phyloP scores from a whole-genome alignment of 2,329 filamentous ascomycete genomes.

The Penicillium oxalicum region DNA sequence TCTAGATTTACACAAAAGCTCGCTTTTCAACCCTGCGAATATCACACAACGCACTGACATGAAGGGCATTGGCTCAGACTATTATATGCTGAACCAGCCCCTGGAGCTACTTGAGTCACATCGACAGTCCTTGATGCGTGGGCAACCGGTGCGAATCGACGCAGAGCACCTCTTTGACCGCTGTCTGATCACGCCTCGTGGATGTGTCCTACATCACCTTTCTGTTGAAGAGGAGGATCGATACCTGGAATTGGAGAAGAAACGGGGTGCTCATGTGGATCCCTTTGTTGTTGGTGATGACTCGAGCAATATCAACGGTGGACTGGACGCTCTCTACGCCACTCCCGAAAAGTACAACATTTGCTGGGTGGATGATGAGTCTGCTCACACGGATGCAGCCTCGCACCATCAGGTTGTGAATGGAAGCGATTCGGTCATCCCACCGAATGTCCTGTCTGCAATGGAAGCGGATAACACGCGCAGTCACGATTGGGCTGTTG shows the following conservation, averaged over 20 bases:
- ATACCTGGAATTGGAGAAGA: conserved; percentile 42
- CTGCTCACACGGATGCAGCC: conserved; percentile 22
- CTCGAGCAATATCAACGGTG: conserved; percentile 40
- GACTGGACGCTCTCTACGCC: conserved; percentile 41
- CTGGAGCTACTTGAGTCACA: conserved; percentile 40
- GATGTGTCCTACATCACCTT: conserved; percentile 41
- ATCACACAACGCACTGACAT: conserved; percentile 39
- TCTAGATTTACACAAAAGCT: conserved; percentile 34
- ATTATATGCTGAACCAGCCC: conserved; percentile 35
- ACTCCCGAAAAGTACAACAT: conserved; percentile 43
- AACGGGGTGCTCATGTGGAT: conserved; percentile 25
- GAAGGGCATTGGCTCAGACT: conserved; percentile 38
- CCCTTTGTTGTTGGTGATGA: conserved; percentile 38
- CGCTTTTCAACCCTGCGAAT: conserved; percentile 38
- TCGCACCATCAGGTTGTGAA: conserved; percentile 20
- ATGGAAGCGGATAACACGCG: conserved; percentile 37
- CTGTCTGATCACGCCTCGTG: conserved; percentile 42
- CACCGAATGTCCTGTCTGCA: conserved; percentile 35
- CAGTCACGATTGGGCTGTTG: conserved; percentile 34
- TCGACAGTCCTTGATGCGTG: conserved; percentile 37
- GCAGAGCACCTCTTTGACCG: conserved; percentile 35
- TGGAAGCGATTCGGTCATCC: conserved; percentile 21
- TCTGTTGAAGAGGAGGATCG: conserved; percentile 42
- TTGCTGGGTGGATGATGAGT: conserved; percentile 39
- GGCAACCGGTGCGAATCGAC: conserved; percentile 38